Conservation (phyloP, 2,329 filamentous ascomycete species). For the Phyllosticta citribraziliensis region DNA sequence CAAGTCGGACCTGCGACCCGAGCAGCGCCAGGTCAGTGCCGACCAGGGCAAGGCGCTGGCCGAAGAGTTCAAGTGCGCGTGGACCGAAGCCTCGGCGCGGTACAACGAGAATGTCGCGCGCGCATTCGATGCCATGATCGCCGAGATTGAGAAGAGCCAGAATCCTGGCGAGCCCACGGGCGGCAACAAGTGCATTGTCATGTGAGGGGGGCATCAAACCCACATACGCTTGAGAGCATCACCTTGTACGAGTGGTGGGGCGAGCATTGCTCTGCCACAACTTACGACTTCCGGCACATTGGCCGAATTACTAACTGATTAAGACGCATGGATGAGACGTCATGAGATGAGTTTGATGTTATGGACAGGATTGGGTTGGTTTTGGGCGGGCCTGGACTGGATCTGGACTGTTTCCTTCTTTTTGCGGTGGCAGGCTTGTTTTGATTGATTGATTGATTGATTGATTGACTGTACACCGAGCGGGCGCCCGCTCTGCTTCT, state of each 20-base stretch:
- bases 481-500: not conserved
- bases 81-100: conserved; percentile 87
- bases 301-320: not conserved
- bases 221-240: no score
- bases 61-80: conserved; percentile 82
- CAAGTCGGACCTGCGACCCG: conserved; percentile 86
- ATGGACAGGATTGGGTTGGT: not conserved
- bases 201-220: conserved; percentile 47
- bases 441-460: not conserved
- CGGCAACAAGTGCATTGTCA: conserved; percentile 71
- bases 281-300: no score
- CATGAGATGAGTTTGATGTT: not conserved
- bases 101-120: conserved; percentile 91
- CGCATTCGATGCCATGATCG: conserved; percentile 89
- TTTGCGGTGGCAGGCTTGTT: not conserved
- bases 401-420: not conserved
- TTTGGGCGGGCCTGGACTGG: not conserved
- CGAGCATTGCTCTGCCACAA: not conserved
- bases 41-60: conserved; percentile 80
- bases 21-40: conserved; percentile 80
- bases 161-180: conserved; percentile 77
- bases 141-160: conserved; percentile 87
- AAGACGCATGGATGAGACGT: not conserved
- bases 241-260: no score
- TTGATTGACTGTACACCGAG: not conserved